Percentiles rank a stretch among this genome's conserved stretches.
Evolutionary conservation across 768 basidiomycete genomes (phyloP).

Genomic region (Suillus decipiens): DNA sequence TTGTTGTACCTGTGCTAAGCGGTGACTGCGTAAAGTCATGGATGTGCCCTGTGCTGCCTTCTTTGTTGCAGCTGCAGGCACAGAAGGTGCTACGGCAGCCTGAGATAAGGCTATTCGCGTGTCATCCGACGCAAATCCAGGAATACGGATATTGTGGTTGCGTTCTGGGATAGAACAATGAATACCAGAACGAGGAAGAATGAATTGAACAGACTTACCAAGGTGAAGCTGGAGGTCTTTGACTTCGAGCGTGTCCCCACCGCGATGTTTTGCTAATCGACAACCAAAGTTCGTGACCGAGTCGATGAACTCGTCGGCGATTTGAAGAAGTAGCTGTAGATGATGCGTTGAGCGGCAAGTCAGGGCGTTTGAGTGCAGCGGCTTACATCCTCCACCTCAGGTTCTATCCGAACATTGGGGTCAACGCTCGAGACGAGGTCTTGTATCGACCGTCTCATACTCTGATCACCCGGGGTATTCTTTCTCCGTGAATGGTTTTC

Average conservation of each 20-base stretch:
- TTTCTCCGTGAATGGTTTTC: conserved; percentile 68
- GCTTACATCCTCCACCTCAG: conserved; percentile 88
- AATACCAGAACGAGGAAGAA: background rate
- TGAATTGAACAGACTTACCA: conserved; percentile 48
- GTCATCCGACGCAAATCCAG: conserved; percentile 91
- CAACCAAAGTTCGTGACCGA: conserved; percentile 93
- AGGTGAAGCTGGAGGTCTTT: conserved; percentile 93
- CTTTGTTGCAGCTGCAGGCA: conserved; percentile 50
- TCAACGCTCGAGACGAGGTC: conserved; percentile 90
- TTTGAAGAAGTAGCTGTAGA: conserved; percentile 75
- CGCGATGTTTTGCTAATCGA: conserved; percentile 88
- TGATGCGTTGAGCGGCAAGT: conserved; percentile 11
- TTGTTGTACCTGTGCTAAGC: conserved; percentile 78
- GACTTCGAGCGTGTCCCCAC: conserved; percentile 86
- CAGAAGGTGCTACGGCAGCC: conserved; percentile 54
- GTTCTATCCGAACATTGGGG: conserved; percentile 86
- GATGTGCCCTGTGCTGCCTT: conserved; percentile 66
- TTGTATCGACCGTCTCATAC: conserved; percentile 85
- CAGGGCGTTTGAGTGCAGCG: conserved; percentile 19
- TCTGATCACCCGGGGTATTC: conserved; percentile 76
- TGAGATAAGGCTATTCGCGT: conserved; percentile 83
- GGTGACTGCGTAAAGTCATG: conserved; percentile 69
- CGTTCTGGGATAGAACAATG: conserved; percentile 56
- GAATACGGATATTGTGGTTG: conserved; percentile 94
- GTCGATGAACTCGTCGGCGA: conserved; percentile 97